phyloP scores from a whole-genome alignment of 2,329 filamentous ascomycete genomes.

The Ophiostoma australiae region DNA sequence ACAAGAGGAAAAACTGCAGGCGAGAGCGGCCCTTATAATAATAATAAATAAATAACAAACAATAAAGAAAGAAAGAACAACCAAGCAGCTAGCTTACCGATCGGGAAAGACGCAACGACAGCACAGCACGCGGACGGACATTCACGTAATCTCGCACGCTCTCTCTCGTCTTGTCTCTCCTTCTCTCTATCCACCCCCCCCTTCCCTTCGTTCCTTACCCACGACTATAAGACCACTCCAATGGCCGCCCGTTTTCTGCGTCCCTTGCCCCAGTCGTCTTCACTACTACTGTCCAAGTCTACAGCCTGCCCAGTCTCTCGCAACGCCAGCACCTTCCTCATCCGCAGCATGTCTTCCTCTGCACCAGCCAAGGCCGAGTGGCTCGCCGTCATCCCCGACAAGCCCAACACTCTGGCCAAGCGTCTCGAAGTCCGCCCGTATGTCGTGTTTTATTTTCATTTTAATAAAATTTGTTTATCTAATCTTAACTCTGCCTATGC shows the following conservation, averaged over 20 bases:
- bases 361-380: constrained; percentile 50
- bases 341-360: constrained; percentile 32
- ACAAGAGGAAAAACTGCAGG: not conserved
- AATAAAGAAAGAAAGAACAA: too few relatives aligned
- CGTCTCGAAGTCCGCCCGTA: constrained; percentile 57
- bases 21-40: not conserved
- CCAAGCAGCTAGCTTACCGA: not conserved
- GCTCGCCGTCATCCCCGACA: constrained; percentile 65
- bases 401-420: constrained; percentile 55
- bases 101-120: not conserved
- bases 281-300: not conserved
- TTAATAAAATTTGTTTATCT: too few relatives aligned
- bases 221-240: not conserved
- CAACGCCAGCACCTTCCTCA: constrained; percentile 1
- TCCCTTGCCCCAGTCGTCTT: not conserved
- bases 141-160: not conserved
- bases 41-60: not conserved
- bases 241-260: constrained; percentile 11
- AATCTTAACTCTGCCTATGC: not conserved
- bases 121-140: not conserved
- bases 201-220: not conserved
- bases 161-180: not conserved
- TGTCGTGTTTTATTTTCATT: constrained; percentile 30
- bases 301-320: not conserved
- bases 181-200: not conserved